These are phyloP conservation scores for Alloteropsis semialata DNA, from an alignment of 176 grass and related monocot species.

Conservation along the genomic window DNA sequence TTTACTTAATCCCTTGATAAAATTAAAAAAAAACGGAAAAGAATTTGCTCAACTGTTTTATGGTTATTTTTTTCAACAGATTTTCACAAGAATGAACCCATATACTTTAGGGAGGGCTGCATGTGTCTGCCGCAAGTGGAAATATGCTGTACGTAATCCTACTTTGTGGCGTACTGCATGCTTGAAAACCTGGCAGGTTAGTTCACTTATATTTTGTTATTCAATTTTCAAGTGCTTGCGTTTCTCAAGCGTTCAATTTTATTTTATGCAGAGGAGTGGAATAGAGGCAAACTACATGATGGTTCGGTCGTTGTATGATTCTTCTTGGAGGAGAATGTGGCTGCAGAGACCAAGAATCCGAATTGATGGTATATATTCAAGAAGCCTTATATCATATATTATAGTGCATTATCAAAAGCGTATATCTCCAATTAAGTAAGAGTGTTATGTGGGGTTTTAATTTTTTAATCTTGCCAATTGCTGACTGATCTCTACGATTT, in stretches of 20 bases:
- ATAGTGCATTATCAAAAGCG: not conserved
- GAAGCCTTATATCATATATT: constrained; percentile 12
- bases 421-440: not conserved
- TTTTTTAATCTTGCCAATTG: not conserved
- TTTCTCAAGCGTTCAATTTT: constrained; percentile 31
- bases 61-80: constrained; percentile 45
- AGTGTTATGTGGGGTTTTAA: constrained; percentile 11
- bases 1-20: not conserved
- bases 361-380: constrained; percentile 64
- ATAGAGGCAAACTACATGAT: constrained; percentile 72
- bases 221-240: not conserved
- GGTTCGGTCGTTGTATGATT: constrained; percentile 58
- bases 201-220: constrained; percentile 13
- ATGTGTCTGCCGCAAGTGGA: constrained; percentile 91
- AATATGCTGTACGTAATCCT: constrained; percentile 85
- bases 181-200: constrained; percentile 93
- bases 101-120: constrained; percentile 85
- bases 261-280: constrained; percentile 58
- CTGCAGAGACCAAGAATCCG: constrained; percentile 77
- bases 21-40: too few relatives aligned
- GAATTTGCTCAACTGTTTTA: constrained; percentile 1
- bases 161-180: constrained; percentile 72
- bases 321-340: constrained; percentile 99
- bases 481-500: constrained; percentile 5
- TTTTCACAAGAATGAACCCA: constrained; percentile 78